Evolutionary conservation across 352 stramenopile genomes (phyloP).

Genomic region (Globisporangium echinulatum): DNA sequence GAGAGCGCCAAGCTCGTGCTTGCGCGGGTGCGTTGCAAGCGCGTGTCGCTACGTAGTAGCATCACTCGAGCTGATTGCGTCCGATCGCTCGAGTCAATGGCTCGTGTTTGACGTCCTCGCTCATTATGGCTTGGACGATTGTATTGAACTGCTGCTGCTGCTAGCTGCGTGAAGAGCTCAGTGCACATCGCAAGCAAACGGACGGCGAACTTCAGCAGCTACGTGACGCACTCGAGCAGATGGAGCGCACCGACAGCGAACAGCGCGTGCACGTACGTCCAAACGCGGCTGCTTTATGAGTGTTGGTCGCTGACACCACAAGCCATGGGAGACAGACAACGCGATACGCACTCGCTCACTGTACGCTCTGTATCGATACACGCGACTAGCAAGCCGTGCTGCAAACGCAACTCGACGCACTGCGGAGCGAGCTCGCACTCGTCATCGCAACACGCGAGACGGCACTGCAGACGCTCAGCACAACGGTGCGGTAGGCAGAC

Average conservation of each 20-base stretch:
- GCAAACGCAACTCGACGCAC: constrained; percentile 12
- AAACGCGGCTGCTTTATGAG: not conserved
- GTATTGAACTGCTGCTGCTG: too few species aligned
- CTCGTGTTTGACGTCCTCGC: too few species aligned
- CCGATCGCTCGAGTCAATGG: too few species aligned
- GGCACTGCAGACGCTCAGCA: constrained; percentile 4
- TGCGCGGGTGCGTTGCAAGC: not conserved
- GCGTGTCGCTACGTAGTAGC: not conserved
- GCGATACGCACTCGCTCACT: too few species aligned
- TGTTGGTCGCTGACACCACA: not conserved
- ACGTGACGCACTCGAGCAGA: not conserved
- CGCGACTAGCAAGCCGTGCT: constrained; percentile 4
- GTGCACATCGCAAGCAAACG: constrained; percentile 14
- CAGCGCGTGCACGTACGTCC: constrained; percentile 5
- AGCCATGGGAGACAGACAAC: too few species aligned
- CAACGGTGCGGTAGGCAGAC: constrained; percentile 13
- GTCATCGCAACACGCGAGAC: constrained; percentile 17
- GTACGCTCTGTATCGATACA: too few species aligned
- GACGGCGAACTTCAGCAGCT: constrained; percentile 10
- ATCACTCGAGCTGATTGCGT: too few species aligned
- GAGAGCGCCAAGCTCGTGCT: not conserved
- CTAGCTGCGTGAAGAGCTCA: constrained; percentile 7
- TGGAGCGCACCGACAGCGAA: constrained; percentile 1
- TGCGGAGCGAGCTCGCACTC: constrained; percentile 14
- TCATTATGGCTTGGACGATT: too few species aligned